Conservation (phyloP, 2,329 filamentous ascomycete species). For the Venturia pyrina region DNA sequence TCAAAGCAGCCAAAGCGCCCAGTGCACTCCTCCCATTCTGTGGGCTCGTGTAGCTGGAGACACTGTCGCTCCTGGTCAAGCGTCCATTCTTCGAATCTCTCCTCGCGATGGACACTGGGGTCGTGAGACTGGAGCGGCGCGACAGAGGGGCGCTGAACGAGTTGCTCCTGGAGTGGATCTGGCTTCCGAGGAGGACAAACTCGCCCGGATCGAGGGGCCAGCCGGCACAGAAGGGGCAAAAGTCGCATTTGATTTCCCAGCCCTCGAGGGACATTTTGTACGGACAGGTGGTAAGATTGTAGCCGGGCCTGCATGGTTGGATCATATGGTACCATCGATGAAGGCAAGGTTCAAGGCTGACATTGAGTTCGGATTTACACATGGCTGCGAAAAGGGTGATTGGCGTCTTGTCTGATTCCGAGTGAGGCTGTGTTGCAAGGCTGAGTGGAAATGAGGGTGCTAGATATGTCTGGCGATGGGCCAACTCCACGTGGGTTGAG, state of each 20-base stretch:
- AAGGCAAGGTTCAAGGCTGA: constrained; percentile 35
- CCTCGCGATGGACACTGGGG: constrained; percentile 23
- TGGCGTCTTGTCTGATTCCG: no score
- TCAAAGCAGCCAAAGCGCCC: constrained; percentile 20
- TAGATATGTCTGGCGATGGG: no score
- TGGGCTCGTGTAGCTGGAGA: constrained; percentile 23
- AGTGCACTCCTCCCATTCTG: constrained; percentile 20
- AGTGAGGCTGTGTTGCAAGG: neutral
- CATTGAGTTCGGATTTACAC: constrained; percentile 41
- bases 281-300: constrained; percentile 37
- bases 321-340: constrained; percentile 42
- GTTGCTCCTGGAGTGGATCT: constrained; percentile 19
- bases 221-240: constrained; percentile 38
- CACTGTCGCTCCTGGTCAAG: constrained; percentile 27
- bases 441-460: neutral
- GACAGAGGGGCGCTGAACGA: constrained; percentile 3
- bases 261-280: constrained; percentile 36
- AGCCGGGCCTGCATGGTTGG: constrained; percentile 31
- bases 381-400: constrained; percentile 20
- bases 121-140: constrained; percentile 10
- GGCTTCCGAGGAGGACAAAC: constrained; percentile 37
- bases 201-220: constrained; percentile 31
- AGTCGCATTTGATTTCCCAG: constrained; percentile 38
- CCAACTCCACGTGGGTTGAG: no score
- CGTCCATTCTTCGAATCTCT: constrained; percentile 28